phyloP scores from a whole-genome alignment of 768 basidiomycete species.

The Leccinum disarticulatum region DNA sequence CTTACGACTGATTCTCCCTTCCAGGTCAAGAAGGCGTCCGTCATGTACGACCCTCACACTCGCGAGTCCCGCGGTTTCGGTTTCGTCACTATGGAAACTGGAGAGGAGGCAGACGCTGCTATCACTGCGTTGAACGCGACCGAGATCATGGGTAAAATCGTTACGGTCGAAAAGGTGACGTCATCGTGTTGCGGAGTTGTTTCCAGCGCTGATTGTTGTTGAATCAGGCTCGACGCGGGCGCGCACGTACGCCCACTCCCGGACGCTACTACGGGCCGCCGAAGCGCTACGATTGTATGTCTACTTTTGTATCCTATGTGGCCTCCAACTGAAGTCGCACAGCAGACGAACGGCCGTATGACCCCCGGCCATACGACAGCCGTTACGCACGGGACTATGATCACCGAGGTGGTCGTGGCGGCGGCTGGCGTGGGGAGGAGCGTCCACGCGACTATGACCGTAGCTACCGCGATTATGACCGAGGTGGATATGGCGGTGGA shows the following conservation, averaged over 20 bases:
- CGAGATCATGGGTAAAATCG: conserved; percentile 83
- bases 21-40: conserved; percentile 62
- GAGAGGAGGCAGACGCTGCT: conserved; percentile 90
- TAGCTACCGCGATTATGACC: conserved; percentile 42
- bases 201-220: conserved; percentile 8
- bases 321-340: background rate
- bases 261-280: conserved; percentile 94
- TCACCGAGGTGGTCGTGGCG: conserved; percentile 40
- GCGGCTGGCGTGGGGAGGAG: conserved; percentile 44
- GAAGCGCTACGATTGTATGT: conserved; percentile 68
- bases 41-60: conserved; percentile 72
- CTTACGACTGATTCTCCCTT: conserved; percentile 6
- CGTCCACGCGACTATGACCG: conserved; percentile 25
- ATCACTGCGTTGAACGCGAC: conserved; percentile 81
- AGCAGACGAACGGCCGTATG: conserved; percentile 82
- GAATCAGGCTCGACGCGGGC: conserved; percentile 78
- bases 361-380: conserved; percentile 88
- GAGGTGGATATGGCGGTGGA: conserved; percentile 21
- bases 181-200: background rate
- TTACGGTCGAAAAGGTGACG: conserved; percentile 84
- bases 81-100: conserved; percentile 84
- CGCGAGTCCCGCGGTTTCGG: conserved; percentile 79
- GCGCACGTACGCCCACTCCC: conserved; percentile 90
- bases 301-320: background rate
- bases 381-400: conserved; percentile 75